Conservation (phyloP, 345 rosid species). For the Ceriops tagal region DNA sequence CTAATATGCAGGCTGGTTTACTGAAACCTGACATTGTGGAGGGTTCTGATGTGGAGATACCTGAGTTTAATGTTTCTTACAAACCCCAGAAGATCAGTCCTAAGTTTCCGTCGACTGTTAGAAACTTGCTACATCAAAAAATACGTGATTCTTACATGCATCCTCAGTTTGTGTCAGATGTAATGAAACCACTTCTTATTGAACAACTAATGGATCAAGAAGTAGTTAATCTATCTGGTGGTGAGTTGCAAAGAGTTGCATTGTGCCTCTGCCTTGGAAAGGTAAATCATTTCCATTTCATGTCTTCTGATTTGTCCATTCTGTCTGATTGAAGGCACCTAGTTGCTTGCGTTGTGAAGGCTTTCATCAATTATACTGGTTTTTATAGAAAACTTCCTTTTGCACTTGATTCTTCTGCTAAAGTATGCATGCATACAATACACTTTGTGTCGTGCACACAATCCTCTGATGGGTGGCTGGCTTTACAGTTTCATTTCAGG, state of each 20-base stretch:
- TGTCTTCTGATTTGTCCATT: no score
- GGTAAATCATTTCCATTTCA: constrained; percentile 34
- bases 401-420: no score
- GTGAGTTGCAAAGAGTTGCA: constrained; percentile 98
- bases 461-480: no score
- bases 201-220: constrained; percentile 97
- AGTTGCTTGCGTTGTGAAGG: no score
- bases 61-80: constrained; percentile 94
- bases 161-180: constrained; percentile 96
- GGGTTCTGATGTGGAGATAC: constrained; percentile 78
- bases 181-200: constrained; percentile 96
- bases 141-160: constrained; percentile 91
- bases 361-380: no score
- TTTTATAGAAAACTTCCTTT: no score
- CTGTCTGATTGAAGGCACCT: no score
- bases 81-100: constrained; percentile 99
- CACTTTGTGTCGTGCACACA: no score
- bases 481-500: no score
- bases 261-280: constrained; percentile 93
- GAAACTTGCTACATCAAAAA: constrained; percentile 77
- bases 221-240: constrained; percentile 94
- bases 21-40: constrained; percentile 77
- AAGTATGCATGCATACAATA: no score
- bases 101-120: constrained; percentile 65
- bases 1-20: constrained; percentile 70